Base-by-base conservation (phyloP, 2,329 filamentous ascomycete genomes). In the Gremmenia infestans region DNA sequence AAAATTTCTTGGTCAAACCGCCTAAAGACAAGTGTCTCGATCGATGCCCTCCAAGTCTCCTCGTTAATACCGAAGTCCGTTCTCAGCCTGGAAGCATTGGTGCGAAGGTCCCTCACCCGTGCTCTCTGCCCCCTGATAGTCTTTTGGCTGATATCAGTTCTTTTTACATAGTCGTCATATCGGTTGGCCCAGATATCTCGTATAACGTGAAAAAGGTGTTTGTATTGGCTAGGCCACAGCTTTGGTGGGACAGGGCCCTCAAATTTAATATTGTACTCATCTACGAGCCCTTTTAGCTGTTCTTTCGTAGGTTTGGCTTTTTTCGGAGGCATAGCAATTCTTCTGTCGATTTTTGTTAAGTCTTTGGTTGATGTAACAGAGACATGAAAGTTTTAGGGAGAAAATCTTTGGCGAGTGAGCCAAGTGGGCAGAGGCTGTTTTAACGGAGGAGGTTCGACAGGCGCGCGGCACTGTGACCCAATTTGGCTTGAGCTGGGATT, bases 111-210 rank as follows among this genome's bases (percentile, higher is more conserved):
- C 19, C 52, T 54, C 35, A 54, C 52, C 28, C 52, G 52, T 39
- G n/a, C 36, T 40, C 14, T 39, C 15, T 54, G 52, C 35, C n/a
- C 40, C 11, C 45, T 42, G 23, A 54, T 48, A 40, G 36, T 28
- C 23, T 49, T 40, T 25, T 40, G 43, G 45, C 40, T 22, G n/a
- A 35, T 25, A 48, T 54, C 52, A 40, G 52, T 48, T 53, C 50
- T 46, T 54, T 11, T 40, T 40, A 40, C 47, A 42, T 54, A 54
- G 7, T 54, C 43, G 32, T 54, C 52, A 40, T 54, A 54, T 49
- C 52, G 43, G 45, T 54, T 54, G 32, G 52, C 52, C 52, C 52
- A 54, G 15, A 54, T 54, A 40, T 54, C 45, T 17, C 52, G 52
- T 54, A 54, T 54, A 17, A 54, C 52, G 17, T 54, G 52, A 28